Evolutionary conservation across 208 protist species (phyloP).

Genomic region (Acanthamoeba comandoni): DNA sequence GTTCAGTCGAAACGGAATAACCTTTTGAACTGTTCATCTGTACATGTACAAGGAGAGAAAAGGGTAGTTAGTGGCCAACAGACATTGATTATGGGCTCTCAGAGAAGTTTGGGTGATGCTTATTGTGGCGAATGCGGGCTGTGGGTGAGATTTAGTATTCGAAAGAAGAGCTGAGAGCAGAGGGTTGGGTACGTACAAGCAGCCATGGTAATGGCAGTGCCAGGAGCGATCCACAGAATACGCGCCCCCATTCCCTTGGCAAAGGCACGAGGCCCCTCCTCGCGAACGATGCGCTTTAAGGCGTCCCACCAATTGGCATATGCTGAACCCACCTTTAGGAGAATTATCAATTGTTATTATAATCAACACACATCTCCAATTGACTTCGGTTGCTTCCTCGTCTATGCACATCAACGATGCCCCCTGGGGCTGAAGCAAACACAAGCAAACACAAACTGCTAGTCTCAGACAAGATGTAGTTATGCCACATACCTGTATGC

Average conservation of each 20-base stretch:
- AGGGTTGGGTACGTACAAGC: slow-evolving; percentile 70
- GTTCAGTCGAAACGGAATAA: slow-evolving; percentile 13
- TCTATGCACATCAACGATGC: no score
- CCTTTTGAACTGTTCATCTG: slow-evolving; percentile 65
- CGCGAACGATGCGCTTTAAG: slow-evolving; percentile 16
- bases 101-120: no score
- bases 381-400: no score
- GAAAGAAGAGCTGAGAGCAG: neutral
- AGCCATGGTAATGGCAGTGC: slow-evolving; percentile 85
- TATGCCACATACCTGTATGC: slow-evolving; percentile 80
- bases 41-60: neutral
- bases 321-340: slow-evolving; percentile 51
- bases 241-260: slow-evolving; percentile 81
- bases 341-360: neutral
- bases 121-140: neutral
- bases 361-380: neutral
- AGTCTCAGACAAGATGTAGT: neutral
- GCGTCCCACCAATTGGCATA: slow-evolving; percentile 49
- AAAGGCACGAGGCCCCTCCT: slow-evolving; percentile 27
- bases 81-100: neutral
- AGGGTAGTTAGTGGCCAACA: neutral
- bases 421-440: neutral
- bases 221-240: slow-evolving; percentile 85
- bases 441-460: neutral
- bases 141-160: slow-evolving; percentile 5